Percentiles rank a stretch among this genome's conserved stretches.
Conservation (phyloP, 352 stramenopile genomes). For the Phytophthora cajani region DNA sequence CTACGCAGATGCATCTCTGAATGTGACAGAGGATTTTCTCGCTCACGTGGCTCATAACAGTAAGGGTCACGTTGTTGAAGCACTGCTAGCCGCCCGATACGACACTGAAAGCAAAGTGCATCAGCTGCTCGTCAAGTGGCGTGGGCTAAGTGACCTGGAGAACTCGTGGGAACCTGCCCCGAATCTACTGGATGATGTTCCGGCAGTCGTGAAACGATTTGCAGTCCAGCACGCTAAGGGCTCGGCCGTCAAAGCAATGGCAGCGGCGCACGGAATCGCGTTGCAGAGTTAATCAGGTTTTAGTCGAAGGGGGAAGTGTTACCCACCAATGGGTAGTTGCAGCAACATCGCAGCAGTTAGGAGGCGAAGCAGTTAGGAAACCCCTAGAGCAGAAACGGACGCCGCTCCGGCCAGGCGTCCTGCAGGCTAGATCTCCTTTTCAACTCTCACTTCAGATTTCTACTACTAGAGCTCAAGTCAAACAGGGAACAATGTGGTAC, state of each 20-base stretch:
- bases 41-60: neutral
- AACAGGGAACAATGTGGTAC: neutral
- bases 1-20: neutral
- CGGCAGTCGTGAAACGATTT: neutral
- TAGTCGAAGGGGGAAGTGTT: neutral
- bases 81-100: neutral
- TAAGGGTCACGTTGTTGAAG: neutral
- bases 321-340: neutral
- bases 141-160: neutral
- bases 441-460: slow-evolving; percentile 1
- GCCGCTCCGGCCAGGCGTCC: neutral
- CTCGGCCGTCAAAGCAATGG: neutral
- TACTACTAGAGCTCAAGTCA: slow-evolving; percentile 2
- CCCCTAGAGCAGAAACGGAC: neutral
- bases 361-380: neutral
- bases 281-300: neutral
- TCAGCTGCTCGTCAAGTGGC: neutral
- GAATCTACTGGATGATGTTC: neutral
- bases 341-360: neutral
- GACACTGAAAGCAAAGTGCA: neutral
- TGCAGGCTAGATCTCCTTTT: neutral
- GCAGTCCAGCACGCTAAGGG: neutral
- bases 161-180: neutral
- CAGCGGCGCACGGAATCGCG: neutral
- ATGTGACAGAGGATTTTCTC: neutral